Conservation (phyloP, 1,284 basidiomycete species). For the Schizopora paradoxa region DNA sequence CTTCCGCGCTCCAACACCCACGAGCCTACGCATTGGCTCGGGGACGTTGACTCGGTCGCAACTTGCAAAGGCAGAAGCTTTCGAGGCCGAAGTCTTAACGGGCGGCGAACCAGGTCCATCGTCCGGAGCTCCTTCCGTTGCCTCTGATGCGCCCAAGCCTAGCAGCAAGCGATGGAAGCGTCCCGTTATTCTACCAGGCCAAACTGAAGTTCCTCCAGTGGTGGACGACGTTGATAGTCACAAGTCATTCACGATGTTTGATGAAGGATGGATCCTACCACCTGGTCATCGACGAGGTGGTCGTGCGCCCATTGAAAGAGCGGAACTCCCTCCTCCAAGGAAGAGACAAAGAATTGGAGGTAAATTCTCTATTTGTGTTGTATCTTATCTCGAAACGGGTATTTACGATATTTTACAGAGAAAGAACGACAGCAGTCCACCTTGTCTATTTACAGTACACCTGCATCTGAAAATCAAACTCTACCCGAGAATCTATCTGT, state of each 20-base stretch:
- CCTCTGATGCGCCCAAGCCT: neutral
- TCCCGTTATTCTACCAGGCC: slow-evolving; percentile 28
- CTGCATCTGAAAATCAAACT: slow-evolving; percentile 45
- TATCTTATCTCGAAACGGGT: neutral
- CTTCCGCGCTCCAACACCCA: slow-evolving; percentile 33
- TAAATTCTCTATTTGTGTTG: neutral
- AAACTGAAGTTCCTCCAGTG: slow-evolving; percentile 39
- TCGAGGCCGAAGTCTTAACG: slow-evolving; percentile 17
- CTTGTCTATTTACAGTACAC: slow-evolving; percentile 45
- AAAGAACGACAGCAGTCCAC: slow-evolving; percentile 42
- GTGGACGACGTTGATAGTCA: slow-evolving; percentile 68
- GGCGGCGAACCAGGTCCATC: slow-evolving; percentile 16
- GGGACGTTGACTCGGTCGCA: slow-evolving; percentile 20
- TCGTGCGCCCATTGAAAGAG: slow-evolving; percentile 39
- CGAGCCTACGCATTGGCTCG: slow-evolving; percentile 33
- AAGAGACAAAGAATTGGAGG: slow-evolving; percentile 50
- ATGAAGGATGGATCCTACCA: slow-evolving; percentile 86
- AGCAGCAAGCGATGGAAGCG: slow-evolving; percentile 11
- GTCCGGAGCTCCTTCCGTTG: too few species aligned
- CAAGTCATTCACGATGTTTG: slow-evolving; percentile 79
- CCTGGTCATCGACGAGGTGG: slow-evolving; percentile 60
- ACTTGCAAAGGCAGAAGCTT: slow-evolving; percentile 8
- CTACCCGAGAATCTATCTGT: slow-evolving; percentile 25
- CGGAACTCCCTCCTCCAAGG: slow-evolving; percentile 35
- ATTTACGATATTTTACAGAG: slow-evolving; percentile 8